Conservation (phyloP, 2,329 filamentous ascomycete genomes). For the Pestalotiopsis sp. region DNA sequence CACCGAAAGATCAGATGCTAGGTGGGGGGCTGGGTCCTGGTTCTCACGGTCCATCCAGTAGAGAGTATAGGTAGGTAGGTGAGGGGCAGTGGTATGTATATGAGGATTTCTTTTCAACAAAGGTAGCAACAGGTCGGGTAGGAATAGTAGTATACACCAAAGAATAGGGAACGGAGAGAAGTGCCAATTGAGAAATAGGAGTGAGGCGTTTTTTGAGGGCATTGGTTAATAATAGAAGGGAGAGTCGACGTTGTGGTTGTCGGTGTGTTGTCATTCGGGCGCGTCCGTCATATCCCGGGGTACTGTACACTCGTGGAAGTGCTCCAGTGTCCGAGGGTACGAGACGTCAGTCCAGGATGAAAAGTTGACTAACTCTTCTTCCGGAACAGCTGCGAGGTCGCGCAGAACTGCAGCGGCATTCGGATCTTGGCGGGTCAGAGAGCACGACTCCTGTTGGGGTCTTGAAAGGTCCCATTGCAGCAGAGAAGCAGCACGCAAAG, state of each 20-base stretch:
- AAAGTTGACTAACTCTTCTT: no score
- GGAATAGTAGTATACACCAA: neutral
- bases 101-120: neutral
- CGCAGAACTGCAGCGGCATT: neutral
- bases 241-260: constrained; percentile 20
- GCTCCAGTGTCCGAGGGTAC: neutral
- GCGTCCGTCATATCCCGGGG: neutral
- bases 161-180: neutral
- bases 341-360: neutral
- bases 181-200: constrained; percentile 7
- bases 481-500: neutral
- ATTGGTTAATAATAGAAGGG: constrained; percentile 20
- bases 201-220: constrained; percentile 24
- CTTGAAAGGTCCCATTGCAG: neutral
- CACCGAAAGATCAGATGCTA: constrained; percentile 24
- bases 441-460: neutral
- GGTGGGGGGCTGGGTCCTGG: constrained; percentile 15
- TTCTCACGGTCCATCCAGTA: neutral
- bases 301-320: neutral
- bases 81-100: neutral
- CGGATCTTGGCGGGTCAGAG: neutral
- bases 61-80: neutral
- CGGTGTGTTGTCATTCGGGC: constrained; percentile 17
- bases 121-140: constrained; percentile 8
- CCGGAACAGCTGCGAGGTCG: no score